Evolutionary conservation across 2,329 filamentous ascomycete species (phyloP).

Genomic region (Hymenoscyphus fraxineus): DNA sequence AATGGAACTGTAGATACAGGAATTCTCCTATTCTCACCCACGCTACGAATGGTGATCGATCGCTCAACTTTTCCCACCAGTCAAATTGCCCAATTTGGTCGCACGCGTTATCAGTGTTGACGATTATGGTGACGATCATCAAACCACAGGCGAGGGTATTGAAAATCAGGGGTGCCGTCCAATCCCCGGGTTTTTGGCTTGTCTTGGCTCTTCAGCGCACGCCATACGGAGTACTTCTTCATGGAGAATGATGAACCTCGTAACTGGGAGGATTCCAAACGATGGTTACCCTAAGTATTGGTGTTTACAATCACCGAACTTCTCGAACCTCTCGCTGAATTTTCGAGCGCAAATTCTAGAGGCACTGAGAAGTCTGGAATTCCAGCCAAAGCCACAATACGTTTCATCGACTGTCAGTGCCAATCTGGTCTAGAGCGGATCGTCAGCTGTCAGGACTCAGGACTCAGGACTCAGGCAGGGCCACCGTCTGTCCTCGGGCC

Average conservation of each 20-base stretch:
- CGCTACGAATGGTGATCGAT: neutral
- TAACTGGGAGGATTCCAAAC: neutral
- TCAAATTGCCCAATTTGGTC: slow-evolving; percentile 13
- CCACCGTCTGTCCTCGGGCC: neutral
- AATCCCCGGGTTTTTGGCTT: slow-evolving; percentile 1
- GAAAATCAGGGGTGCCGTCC: slow-evolving; percentile 6
- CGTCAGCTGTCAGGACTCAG: slow-evolving; percentile 2
- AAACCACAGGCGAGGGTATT: neutral
- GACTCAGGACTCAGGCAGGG: too few relatives aligned
- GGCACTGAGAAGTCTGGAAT: neutral
- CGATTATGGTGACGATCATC: neutral
- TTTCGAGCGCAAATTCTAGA: neutral
- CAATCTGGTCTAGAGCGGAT: slow-evolving; percentile 1
- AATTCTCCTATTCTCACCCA: neutral
- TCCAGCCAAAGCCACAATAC: slow-evolving; percentile 7
- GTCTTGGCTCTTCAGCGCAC: neutral
- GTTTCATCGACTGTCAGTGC: slow-evolving; percentile 3
- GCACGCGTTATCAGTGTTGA: neutral
- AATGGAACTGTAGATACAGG: neutral
- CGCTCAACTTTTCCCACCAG: slow-evolving; percentile 1
- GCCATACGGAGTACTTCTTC: too few relatives aligned
- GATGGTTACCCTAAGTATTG: too few relatives aligned
- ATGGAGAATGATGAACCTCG: neutral
- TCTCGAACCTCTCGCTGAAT: neutral
- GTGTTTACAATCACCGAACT: neutral